Conservation (phyloP, 805 yeast species). For the Hanseniaspora pseudoguilliermondii region DNA sequence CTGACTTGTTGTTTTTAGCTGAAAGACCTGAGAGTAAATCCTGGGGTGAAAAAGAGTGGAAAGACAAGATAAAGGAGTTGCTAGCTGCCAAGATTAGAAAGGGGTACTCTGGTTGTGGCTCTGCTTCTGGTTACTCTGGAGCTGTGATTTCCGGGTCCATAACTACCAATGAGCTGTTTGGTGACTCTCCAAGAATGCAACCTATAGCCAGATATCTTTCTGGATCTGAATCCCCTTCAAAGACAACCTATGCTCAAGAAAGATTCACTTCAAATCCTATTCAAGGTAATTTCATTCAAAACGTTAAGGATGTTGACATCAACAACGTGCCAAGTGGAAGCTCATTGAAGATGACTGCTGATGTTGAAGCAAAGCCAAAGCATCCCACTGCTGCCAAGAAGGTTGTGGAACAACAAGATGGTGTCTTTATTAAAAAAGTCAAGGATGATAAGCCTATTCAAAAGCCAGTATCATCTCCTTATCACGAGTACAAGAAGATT, state of each 20-base stretch:
- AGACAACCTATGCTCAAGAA: conserved; percentile 17
- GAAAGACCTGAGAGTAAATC: conserved; percentile 26
- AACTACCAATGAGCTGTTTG: conserved; percentile 27
- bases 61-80: conserved; percentile 39
- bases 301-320: background rate
- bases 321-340: background rate
- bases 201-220: conserved; percentile 17
- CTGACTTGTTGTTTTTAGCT: conserved; percentile 40
- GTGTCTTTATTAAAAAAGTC: background rate
- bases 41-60: conserved; percentile 59
- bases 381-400: background rate
- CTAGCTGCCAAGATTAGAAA: conserved; percentile 39
- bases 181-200: conserved; percentile 28
- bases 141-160: conserved; percentile 42
- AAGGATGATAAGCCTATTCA: background rate
- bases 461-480: background rate
- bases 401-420: too few species aligned
- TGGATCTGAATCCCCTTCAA: conserved; percentile 18
- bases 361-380: background rate
- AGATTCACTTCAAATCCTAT: conserved; percentile 15
- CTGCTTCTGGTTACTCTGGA: conserved; percentile 47
- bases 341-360: background rate
- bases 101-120: conserved; percentile 75
- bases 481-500: conserved; percentile 4
- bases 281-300: background rate